Evolutionary conservation across 768 basidiomycete species (phyloP).

Genomic region (Leucocoprinus sp.): DNA sequence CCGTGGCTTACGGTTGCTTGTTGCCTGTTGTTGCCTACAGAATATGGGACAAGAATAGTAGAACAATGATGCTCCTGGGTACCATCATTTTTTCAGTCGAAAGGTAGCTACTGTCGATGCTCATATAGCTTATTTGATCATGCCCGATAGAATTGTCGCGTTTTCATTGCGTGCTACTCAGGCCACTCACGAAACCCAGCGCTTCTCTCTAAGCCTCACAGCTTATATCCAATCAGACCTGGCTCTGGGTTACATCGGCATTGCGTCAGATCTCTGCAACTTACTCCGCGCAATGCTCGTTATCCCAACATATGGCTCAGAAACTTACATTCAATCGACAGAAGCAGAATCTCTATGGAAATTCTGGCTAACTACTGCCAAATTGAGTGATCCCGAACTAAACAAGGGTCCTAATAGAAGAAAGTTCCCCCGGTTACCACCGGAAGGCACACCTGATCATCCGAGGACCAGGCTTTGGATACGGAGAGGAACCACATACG

Average conservation of each 20-base stretch:
- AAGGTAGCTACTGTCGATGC: slow-evolving; percentile 18
- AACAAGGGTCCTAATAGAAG: slow-evolving; percentile 27
- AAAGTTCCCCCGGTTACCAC: slow-evolving; percentile 16
- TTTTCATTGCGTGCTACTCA: slow-evolving; percentile 17
- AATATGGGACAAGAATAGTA: slow-evolving; percentile 19
- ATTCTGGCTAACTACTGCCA: slow-evolving; percentile 22
- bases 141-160: slow-evolving; percentile 15
- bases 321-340: slow-evolving; percentile 10
- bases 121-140: neutral
- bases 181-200: slow-evolving; percentile 8
- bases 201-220: slow-evolving; percentile 10
- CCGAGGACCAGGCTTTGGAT: slow-evolving; percentile 20
- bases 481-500: slow-evolving; percentile 21
- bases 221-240: slow-evolving; percentile 11
- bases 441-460: slow-evolving; percentile 24
- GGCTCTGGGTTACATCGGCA: slow-evolving; percentile 10
- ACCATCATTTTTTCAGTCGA: slow-evolving; percentile 23
- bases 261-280: slow-evolving; percentile 8
- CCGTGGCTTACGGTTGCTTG: slow-evolving; percentile 23
- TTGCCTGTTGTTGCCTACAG: slow-evolving; percentile 24
- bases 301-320: slow-evolving; percentile 10
- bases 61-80: slow-evolving; percentile 25
- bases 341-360: slow-evolving; percentile 9
- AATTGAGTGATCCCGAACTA: slow-evolving; percentile 24
- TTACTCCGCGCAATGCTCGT: slow-evolving; percentile 11